These are phyloP conservation scores for Candida nanaspora DNA, from an alignment of 805 yeast species.

Conservation along the genomic window DNA sequence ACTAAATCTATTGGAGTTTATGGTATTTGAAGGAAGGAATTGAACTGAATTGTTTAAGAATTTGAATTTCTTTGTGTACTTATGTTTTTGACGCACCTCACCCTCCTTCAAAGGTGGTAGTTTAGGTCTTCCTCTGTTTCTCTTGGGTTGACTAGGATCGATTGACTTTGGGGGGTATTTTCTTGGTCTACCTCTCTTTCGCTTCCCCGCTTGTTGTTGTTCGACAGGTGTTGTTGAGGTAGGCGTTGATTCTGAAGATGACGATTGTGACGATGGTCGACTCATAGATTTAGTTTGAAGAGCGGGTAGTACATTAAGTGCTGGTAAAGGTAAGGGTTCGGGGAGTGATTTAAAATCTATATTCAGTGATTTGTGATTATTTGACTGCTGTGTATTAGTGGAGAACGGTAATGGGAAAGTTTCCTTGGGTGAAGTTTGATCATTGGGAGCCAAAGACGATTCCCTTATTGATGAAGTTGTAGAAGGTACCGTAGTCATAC, in stretches of 20 bases:
- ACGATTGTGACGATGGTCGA: neutral
- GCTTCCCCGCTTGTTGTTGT: constrained; percentile 6
- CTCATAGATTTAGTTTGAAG: no score
- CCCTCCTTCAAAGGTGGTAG: constrained; percentile 16
- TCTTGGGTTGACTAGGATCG: constrained; percentile 7
- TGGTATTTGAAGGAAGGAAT: neutral
- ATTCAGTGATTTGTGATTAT: no score
- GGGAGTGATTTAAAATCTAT: no score
- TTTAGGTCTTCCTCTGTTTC: constrained; percentile 23
- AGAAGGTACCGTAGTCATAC: no score
- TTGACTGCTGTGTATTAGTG: no score
- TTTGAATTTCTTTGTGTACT: constrained; percentile 13
- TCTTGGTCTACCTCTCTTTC: constrained; percentile 20
- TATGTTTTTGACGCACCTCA: constrained; percentile 17
- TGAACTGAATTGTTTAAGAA: neutral
- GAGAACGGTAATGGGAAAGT: no score
- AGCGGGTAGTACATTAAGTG: no score
- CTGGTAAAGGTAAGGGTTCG: no score
- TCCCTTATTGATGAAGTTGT: no score
- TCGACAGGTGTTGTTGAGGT: neutral
- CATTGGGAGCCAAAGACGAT: no score
- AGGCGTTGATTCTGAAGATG: neutral
- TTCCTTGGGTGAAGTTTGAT: no score
- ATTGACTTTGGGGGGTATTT: constrained; percentile 6
- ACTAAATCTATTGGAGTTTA: neutral